phyloP scores from a whole-genome alignment of 2,329 filamentous ascomycete species.

The Laburnicola sp. region DNA sequence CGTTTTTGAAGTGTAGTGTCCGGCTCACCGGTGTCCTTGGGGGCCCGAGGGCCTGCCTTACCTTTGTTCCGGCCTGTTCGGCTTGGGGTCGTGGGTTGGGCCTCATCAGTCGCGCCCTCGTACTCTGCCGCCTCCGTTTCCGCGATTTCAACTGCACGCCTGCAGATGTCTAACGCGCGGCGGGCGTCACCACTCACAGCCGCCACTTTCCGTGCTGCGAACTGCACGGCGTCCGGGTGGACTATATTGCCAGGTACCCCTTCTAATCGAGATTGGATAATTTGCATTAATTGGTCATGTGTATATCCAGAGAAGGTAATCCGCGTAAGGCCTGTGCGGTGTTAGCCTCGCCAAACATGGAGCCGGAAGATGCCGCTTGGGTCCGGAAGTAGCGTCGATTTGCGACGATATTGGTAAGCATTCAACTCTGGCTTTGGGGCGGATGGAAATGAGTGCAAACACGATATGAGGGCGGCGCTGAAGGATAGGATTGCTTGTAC shows the following conservation, averaged over 20 bases:
- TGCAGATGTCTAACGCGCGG: slow-evolving; percentile 90
- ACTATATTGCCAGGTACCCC: slow-evolving; percentile 89
- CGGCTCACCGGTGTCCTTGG: slow-evolving; percentile 26
- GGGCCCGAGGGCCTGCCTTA: slow-evolving; percentile 24
- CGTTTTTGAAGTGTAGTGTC: slow-evolving; percentile 29
- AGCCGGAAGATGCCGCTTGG: slow-evolving; percentile 23
- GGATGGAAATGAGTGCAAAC: slow-evolving; percentile 16
- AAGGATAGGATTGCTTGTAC: slow-evolving; percentile 29
- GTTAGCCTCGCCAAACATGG: slow-evolving; percentile 37
- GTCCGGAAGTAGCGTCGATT: slow-evolving; percentile 22
- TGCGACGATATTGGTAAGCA: slow-evolving; percentile 17
- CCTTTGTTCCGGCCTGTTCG: slow-evolving; percentile 53
- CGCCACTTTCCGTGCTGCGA: slow-evolving; percentile 93
- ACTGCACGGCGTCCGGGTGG: slow-evolving; percentile 90
- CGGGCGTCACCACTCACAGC: slow-evolving; percentile 94
- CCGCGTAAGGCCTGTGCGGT: slow-evolving; percentile 69
- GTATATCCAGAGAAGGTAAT: slow-evolving; percentile 98
- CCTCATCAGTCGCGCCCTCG: slow-evolving; percentile 36
- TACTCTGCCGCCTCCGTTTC: slow-evolving; percentile 65
- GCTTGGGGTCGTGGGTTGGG: slow-evolving; percentile 63
- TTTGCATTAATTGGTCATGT: slow-evolving; percentile 94
- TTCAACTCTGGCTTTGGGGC: slow-evolving; percentile 22
- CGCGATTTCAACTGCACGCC: slow-evolving; percentile 90
- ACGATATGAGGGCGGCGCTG: slow-evolving; percentile 17
- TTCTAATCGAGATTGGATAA: slow-evolving; percentile 90